Conservation (phyloP, 164 flowering plant genomes). For the Brasenia schreberi region DNA sequence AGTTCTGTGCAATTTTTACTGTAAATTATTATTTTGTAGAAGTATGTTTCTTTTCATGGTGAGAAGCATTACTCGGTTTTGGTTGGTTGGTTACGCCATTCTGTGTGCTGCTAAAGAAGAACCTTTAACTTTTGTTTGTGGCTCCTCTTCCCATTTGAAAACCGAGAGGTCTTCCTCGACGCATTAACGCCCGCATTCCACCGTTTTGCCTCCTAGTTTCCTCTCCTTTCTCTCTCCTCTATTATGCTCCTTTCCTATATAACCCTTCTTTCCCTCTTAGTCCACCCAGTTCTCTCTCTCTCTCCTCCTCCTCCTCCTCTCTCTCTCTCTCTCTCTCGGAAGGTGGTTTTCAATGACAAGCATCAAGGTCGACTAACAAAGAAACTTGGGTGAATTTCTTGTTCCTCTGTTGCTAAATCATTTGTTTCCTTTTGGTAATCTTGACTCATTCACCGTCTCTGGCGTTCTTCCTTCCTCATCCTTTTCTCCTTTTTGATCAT, state of each 20-base stretch:
- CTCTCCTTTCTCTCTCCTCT: slow-evolving; percentile 1
- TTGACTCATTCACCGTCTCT: too few species aligned
- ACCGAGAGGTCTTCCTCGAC: not conserved
- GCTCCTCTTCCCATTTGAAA: not conserved
- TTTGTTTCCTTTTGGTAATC: not conserved
- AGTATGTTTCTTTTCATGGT: too few species aligned
- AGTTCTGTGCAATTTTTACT: too few species aligned
- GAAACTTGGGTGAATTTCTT: not conserved
- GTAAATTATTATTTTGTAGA: too few species aligned
- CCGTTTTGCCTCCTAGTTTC: not conserved
- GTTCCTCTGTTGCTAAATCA: not conserved
- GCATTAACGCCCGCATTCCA: not conserved
- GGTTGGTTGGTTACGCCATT: too few species aligned
- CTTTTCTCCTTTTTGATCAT: not conserved
- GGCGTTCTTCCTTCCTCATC: not conserved
- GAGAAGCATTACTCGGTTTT: too few species aligned
- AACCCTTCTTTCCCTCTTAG: not conserved
- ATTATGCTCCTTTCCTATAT: not conserved
- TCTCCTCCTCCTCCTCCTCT: not conserved
- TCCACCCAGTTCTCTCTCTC: not conserved
- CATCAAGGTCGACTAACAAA: not conserved
- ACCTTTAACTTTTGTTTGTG: not conserved
- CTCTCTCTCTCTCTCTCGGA: not conserved
- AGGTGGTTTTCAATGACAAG: not conserved
- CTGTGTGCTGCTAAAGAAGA: not conserved